These are phyloP conservation scores for Macadamia integrifolia DNA, from an alignment of 164 flowering plant genomes.

Conservation along the genomic window DNA sequence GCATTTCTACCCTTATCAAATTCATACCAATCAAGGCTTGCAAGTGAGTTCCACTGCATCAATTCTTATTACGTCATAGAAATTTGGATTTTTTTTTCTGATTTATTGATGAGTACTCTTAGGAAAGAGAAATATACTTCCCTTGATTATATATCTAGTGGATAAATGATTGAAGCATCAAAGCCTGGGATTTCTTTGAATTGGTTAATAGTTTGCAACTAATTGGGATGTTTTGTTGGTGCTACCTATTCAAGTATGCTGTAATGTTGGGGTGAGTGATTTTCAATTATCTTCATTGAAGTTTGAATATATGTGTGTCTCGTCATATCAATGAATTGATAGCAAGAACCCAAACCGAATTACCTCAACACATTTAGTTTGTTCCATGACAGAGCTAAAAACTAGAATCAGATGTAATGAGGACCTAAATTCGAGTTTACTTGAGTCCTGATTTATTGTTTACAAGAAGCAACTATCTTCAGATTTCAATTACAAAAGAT, in stretches of 20 bases:
- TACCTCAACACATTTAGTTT: not conserved
- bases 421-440: not conserved
- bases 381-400: not conserved
- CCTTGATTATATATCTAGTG: not conserved
- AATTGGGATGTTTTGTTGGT: not conserved
- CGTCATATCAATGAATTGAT: not conserved
- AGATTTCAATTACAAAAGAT: too few species aligned
- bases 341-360: not conserved
- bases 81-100: not conserved
- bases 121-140: not conserved
- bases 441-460: not conserved
- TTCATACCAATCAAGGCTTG: constrained; percentile 56
- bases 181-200: not conserved
- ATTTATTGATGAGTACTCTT: not conserved
- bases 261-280: too few species aligned
- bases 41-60: constrained; percentile 51
- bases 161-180: not conserved
- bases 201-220: not conserved
- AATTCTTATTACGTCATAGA: not conserved
- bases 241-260: too few species aligned
- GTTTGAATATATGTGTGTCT: not conserved
- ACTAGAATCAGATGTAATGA: not conserved
- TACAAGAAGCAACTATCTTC: too few species aligned
- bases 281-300: too few species aligned
- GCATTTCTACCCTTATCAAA: constrained; percentile 60